These are phyloP conservation scores for Leccinum olivaceopallidum DNA, from an alignment of 768 basidiomycete species.

Conservation along the genomic window DNA sequence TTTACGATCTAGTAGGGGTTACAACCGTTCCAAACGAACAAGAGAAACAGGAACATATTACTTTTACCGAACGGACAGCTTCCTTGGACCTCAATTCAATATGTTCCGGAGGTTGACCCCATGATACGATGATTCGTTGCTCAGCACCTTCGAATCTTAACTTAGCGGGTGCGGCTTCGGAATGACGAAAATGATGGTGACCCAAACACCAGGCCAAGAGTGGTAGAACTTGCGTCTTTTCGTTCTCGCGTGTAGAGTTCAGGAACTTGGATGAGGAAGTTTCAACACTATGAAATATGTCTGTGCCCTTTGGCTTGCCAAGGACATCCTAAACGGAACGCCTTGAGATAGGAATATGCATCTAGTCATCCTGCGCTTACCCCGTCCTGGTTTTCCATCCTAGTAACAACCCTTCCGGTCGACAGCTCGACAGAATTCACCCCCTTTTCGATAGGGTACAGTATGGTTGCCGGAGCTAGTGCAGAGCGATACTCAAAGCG, in stretches of 20 bases:
- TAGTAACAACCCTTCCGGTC: neutral
- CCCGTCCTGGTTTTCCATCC: slow-evolving; percentile 28
- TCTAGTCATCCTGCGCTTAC: slow-evolving; percentile 16
- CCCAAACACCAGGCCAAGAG: slow-evolving; percentile 32
- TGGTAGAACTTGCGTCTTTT: slow-evolving; percentile 15
- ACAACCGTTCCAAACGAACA: neutral
- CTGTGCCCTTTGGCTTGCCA: neutral
- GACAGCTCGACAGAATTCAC: slow-evolving; percentile 10
- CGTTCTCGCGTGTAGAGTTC: slow-evolving; percentile 17
- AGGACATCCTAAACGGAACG: slow-evolving; percentile 7
- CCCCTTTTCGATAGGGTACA: neutral
- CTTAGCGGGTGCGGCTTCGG: slow-evolving; percentile 9
- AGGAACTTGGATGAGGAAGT: slow-evolving; percentile 30
- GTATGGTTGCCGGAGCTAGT: slow-evolving; percentile 6
- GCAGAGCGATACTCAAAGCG: too few relatives aligned
- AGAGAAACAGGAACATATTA: slow-evolving; percentile 1
- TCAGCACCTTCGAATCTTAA: slow-evolving; percentile 14
- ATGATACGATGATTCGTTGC: slow-evolving; percentile 13
- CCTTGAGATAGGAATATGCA: slow-evolving; percentile 5
- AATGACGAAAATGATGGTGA: slow-evolving; percentile 16
- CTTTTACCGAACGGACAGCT: slow-evolving; percentile 14
- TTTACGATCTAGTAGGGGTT: slow-evolving; percentile 25
- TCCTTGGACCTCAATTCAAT: slow-evolving; percentile 21
- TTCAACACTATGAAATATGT: slow-evolving; percentile 19
- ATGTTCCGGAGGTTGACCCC: slow-evolving; percentile 9